Evolutionary conservation across 2,329 filamentous ascomycete genomes (phyloP).

Genomic region (Aureobasidium leucospermi): DNA sequence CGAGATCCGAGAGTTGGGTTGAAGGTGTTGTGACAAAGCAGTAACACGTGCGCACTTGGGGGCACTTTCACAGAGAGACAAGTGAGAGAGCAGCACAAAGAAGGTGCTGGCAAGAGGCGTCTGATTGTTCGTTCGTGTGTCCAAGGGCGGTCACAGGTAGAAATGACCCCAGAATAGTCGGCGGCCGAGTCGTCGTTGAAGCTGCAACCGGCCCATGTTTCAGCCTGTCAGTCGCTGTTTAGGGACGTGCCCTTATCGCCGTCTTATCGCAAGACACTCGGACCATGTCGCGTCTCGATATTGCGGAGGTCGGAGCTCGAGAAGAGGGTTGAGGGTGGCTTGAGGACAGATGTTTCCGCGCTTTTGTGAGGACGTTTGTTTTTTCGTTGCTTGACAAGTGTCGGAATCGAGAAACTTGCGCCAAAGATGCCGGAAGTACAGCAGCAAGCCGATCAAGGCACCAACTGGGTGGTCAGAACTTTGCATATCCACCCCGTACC

Average conservation of each 20-base stretch:
- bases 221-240: background rate
- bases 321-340: background rate
- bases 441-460: conserved; percentile 4
- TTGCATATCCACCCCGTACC: background rate
- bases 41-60: background rate
- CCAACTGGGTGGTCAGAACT: background rate
- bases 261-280: background rate
- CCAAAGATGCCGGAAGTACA: conserved; percentile 16
- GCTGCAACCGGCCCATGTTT: background rate
- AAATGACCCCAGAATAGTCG: background rate
- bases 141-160: too few species aligned
- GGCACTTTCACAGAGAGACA: background rate
- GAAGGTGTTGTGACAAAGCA: background rate
- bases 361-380: too few species aligned
- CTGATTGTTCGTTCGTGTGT: background rate
- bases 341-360: background rate
- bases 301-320: conserved; percentile 2
- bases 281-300: background rate
- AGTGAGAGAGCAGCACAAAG: background rate
- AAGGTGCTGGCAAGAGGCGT: background rate
- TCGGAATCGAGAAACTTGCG: background rate
- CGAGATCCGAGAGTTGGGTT: background rate
- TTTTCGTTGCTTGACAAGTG: background rate
- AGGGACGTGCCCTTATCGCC: background rate
- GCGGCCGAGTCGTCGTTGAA: background rate